A percentile compares a stretch with the other conserved stretches of the same genome.
phyloP scores from a whole-genome alignment of 2,329 filamentous ascomycete species.

The Cladosporium cucumerinum region DNA sequence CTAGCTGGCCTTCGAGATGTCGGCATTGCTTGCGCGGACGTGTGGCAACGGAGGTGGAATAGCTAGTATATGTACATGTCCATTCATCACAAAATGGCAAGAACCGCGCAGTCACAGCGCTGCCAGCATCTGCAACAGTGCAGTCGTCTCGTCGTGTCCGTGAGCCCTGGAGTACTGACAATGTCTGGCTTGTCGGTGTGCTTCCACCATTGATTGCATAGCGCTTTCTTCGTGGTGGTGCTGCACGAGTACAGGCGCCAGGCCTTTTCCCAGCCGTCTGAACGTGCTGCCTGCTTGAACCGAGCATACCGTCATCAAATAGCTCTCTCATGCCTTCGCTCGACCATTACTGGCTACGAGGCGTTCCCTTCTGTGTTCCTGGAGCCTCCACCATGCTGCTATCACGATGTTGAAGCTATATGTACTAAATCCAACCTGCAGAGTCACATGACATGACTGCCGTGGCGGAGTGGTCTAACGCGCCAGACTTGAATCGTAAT shows the following conservation, averaged over 20 bases:
- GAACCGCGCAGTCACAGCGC: not conserved
- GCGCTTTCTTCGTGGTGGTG: not conserved
- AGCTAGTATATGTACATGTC: not conserved
- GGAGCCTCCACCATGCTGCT: not conserved
- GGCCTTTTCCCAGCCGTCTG: not conserved
- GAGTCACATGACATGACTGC: not conserved
- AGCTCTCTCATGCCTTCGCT: not conserved
- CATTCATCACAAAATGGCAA: not conserved
- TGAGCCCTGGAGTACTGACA: too few relatives aligned
- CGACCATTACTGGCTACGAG: not conserved
- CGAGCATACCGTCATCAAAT: not conserved
- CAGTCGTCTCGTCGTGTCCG: too few relatives aligned
- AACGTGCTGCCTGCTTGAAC: not conserved
- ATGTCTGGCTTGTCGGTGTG: not conserved
- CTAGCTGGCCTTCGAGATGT: too few relatives aligned
- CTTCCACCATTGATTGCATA: not conserved
- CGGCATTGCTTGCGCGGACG: too few relatives aligned
- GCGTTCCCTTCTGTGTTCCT: too few relatives aligned
- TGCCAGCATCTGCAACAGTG: too few relatives aligned
- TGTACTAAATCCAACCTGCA: too few relatives aligned
- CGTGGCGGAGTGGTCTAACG: not conserved
- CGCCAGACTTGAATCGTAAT: not conserved
- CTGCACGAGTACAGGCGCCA: not conserved
- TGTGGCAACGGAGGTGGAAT: too few relatives aligned
- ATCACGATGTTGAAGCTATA: too few relatives aligned